phyloP scores from a whole-genome alignment of 2,329 filamentous ascomycete genomes.

The Sporothrix sp. region DNA sequence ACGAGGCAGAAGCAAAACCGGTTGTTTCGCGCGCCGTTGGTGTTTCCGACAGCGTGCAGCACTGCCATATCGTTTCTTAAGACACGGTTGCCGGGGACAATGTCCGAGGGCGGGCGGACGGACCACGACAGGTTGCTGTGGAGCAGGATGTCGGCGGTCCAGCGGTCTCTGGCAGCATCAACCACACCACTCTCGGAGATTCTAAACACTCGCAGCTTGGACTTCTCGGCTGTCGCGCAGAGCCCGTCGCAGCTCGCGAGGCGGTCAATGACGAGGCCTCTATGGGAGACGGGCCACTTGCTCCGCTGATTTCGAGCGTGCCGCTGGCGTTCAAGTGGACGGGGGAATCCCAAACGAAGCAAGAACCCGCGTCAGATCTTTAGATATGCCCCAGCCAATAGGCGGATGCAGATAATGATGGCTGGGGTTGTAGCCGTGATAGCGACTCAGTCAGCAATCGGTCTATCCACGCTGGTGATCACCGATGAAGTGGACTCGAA shows the following conservation, averaged over 20 bases:
- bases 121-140: constrained; percentile 41
- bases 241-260: constrained; percentile 26
- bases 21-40: constrained; percentile 19
- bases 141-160: constrained; percentile 35
- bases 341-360: background rate
- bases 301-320: constrained; percentile 23
- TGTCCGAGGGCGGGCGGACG: constrained; percentile 35
- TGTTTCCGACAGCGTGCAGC: constrained; percentile 16
- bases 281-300: constrained; percentile 23
- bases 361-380: constrained; percentile 22
- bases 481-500: constrained; percentile 1
- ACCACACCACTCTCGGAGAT: constrained; percentile 26
- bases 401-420: constrained; percentile 22
- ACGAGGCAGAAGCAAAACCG: constrained; percentile 17
- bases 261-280: constrained; percentile 28
- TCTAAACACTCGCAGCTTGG: constrained; percentile 23
- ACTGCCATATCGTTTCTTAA: constrained; percentile 42
- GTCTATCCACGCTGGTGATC: too few species aligned
- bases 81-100: constrained; percentile 41
- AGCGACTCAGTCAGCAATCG: constrained; percentile 14
- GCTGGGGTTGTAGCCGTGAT: constrained; percentile 24
- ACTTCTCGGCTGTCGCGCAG: constrained; percentile 27
- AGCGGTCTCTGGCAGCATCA: constrained; percentile 23
- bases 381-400: constrained; percentile 24
- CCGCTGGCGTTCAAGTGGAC: constrained; percentile 23